These are phyloP conservation scores for Yamadazyma songkhlaensis DNA, from an alignment of 1,139 yeast genomes.

Conservation along the genomic window DNA sequence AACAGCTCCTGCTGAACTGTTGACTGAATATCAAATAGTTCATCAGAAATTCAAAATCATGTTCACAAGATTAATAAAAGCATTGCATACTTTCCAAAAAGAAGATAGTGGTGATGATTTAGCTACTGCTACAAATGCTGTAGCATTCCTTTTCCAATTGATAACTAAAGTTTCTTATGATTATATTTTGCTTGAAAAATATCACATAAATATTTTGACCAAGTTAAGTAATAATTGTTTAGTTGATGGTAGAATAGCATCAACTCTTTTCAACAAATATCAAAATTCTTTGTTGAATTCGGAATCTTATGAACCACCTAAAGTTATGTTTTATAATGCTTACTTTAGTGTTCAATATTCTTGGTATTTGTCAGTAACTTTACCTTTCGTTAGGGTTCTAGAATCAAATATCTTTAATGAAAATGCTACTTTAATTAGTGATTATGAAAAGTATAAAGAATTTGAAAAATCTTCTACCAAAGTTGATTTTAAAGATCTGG, in stretches of 20 bases:
- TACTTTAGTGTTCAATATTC: conserved; percentile 35
- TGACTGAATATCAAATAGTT: conserved; percentile 21
- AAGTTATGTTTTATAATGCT: conserved; percentile 34
- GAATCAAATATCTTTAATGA: conserved; percentile 36
- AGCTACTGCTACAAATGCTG: conserved; percentile 14
- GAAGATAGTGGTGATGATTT: conserved; percentile 31
- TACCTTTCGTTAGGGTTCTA: conserved; percentile 37
- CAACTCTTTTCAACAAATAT: conserved; percentile 22
- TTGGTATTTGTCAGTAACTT: conserved; percentile 37
- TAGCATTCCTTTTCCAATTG: conserved; percentile 26
- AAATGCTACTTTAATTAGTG: conserved; percentile 17
- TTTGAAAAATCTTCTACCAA: conserved; percentile 15
- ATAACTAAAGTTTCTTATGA: conserved; percentile 41
- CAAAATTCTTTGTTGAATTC: conserved; percentile 13
- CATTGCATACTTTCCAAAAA: conserved; percentile 24
- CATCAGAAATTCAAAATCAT: conserved; percentile 31
- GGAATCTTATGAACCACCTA: conserved; percentile 18
- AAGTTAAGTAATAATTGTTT: conserved; percentile 35
- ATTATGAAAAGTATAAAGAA: conserved; percentile 15
- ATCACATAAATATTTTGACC: conserved; percentile 36
- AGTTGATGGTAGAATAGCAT: conserved; percentile 24
- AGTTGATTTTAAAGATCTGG: conserved; percentile 23
- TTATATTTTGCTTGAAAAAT: conserved; percentile 39
- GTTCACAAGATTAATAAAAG: conserved; percentile 25
- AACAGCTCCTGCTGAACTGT: conserved; percentile 12